Evolutionary conservation across 2,329 filamentous ascomycete genomes (phyloP), one percentile per base, ranked within the genome.

Genomic region (Apiospora hydei): DNA sequence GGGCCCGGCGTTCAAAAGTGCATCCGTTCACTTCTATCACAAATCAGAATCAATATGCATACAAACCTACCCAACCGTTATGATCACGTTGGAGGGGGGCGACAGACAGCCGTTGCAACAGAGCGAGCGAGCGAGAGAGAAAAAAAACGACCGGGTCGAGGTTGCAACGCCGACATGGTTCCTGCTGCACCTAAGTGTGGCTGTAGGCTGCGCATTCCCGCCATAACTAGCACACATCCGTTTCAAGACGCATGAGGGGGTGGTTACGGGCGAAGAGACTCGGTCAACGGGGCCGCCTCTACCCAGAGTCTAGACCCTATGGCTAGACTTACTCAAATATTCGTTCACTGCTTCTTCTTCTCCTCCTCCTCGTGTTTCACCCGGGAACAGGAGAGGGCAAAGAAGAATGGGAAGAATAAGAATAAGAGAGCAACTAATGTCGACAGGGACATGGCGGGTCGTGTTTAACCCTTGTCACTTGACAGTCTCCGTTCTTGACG

Each of bases 151-250:
- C 53, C 1, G 53, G 53, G 53, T 61, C n/a, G 53, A 38, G 7
- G 57, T 41, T 64, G 57, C 34, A 64, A 64, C 21, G 57, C 30
- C 34, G 57, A 41, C 57, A 64, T 41, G 57, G 34, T 41, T 64
- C 57, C 57, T 64, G 57, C 57, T 24, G 57, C 57, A 64, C 57
- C 57, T 41, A 41, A 41, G 57, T 64, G 57, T 64, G 57, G 57
- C 57, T 64, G 57, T 64, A 64, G n/a, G 57, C 34, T 41, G 57
- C 34, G 57, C 30, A 61, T 38, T 61, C 53, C 53, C 53, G 53
- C 53, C 53, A 61, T 61, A n/a, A 10, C 34, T 41, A 64, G 57
- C 57, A 64, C 34, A n/a, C n/a, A 13, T 64, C 34, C 34, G 57
- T 64, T 64, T 64, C 57, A 64, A 64, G 57, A 21, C 53, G 53